Conservation (phyloP, 83 land plant species). For the Isoetes engelmannii region DNA sequence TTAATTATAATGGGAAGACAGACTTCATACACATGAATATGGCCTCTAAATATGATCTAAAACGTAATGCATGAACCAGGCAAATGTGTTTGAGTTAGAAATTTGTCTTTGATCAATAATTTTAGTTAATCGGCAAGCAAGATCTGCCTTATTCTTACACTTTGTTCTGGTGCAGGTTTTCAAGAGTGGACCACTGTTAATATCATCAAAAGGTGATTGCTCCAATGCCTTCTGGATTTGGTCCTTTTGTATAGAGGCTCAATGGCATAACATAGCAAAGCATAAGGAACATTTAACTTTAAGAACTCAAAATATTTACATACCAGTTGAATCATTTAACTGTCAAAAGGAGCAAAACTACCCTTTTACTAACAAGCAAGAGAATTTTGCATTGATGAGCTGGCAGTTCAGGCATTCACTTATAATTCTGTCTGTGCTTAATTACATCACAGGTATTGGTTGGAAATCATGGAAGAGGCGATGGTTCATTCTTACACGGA, state of each 20-base stretch:
- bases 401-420: conserved; percentile 30
- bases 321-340: not conserved
- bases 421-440: conserved; percentile 15
- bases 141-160: not conserved
- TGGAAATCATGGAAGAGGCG: conserved; percentile 99
- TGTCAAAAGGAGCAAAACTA: not conserved
- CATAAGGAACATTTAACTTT: conserved; percentile 29
- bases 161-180: conserved; percentile 30
- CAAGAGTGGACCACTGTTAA: conserved; percentile 45
- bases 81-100: too few relatives aligned
- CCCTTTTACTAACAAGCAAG: not conserved
- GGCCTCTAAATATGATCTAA: too few relatives aligned
- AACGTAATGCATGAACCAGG: too few relatives aligned
- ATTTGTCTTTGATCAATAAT: too few relatives aligned
- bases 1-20: too few relatives aligned
- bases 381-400: conserved; percentile 20
- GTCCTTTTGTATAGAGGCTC: conserved; percentile 12
- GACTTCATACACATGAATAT: too few relatives aligned
- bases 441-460: conserved; percentile 59
- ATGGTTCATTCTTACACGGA: conserved; percentile 95
- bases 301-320: conserved; percentile 13
- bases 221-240: not conserved
- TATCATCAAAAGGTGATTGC: conserved; percentile 46
- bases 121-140: too few relatives aligned
- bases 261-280: conserved; percentile 23